These are phyloP conservation scores for Sporothrix luriei DNA, from an alignment of 2,329 filamentous ascomycete species.

Conservation along the genomic window DNA sequence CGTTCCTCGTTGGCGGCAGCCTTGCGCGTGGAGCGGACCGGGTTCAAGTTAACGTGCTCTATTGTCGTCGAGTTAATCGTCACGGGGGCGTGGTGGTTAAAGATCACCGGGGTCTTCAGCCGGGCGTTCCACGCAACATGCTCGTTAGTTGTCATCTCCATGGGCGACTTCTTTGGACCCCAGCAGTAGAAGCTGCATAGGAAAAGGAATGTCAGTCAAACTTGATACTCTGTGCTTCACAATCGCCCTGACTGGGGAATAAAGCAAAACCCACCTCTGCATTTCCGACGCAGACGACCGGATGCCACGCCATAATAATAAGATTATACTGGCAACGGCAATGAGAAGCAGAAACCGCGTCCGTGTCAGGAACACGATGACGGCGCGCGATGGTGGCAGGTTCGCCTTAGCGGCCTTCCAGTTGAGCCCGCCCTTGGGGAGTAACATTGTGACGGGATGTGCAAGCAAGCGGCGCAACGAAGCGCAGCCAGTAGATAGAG, in stretches of 20 bases:
- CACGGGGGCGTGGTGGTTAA: constrained; percentile 90
- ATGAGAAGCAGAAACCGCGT: constrained; percentile 77
- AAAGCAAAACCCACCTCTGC: constrained; percentile 69
- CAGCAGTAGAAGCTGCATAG: constrained; percentile 91
- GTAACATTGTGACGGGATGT: constrained; percentile 66
- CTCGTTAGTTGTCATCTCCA: constrained; percentile 92
- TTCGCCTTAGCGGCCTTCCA: constrained; percentile 88
- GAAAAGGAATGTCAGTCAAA: constrained; percentile 17
- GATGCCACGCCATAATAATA: constrained; percentile 88
- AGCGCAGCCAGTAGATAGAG: neutral
- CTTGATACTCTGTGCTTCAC: neutral
- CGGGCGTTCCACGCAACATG: constrained; percentile 86
- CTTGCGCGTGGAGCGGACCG: constrained; percentile 76
- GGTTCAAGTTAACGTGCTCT: constrained; percentile 79
- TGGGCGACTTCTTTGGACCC: constrained; percentile 91
- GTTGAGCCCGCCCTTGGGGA: constrained; percentile 84
- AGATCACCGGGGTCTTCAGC: constrained; percentile 87
- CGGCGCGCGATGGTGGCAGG: constrained; percentile 73
- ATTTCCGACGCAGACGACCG: constrained; percentile 79
- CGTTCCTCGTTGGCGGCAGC: constrained; percentile 80
- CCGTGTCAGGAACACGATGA: constrained; percentile 70
- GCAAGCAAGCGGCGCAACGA: neutral
- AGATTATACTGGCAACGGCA: constrained; percentile 67
- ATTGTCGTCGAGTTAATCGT: constrained; percentile 82
- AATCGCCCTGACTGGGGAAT: neutral